Percentiles rank a stretch among this genome's conserved stretches.
Evolutionary conservation across 2,329 filamentous ascomycete genomes (phyloP).

Genomic region (Fusarium sp.): DNA sequence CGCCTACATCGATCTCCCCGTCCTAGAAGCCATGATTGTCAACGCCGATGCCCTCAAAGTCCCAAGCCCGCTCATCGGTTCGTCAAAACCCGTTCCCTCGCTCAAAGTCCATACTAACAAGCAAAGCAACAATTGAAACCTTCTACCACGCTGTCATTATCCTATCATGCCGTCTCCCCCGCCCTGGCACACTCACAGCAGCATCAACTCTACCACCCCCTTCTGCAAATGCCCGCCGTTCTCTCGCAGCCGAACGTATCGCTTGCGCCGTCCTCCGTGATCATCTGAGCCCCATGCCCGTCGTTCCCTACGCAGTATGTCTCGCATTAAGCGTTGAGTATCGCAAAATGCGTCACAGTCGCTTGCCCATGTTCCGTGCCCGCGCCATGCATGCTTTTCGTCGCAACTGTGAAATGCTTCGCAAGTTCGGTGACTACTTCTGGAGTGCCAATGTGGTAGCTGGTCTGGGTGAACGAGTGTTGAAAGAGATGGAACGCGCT

Average conservation of each 20-base stretch:
- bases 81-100: conserved; percentile 21
- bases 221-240: conserved; percentile 66
- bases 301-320: conserved; percentile 71
- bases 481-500: conserved; percentile 67
- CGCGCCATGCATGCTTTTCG: conserved; percentile 66
- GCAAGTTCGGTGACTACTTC: conserved; percentile 66
- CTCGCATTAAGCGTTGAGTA: conserved; percentile 71
- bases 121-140: conserved; percentile 67
- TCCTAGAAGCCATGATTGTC: conserved; percentile 68
- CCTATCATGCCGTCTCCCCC: conserved; percentile 67
- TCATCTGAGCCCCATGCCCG: conserved; percentile 64
- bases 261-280: conserved; percentile 65
- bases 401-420: conserved; percentile 64
- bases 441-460: conserved; percentile 67
- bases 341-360: conserved; percentile 71
- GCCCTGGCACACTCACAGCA: conserved; percentile 53
- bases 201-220: conserved; percentile 58
- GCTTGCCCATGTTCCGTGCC: conserved; percentile 67
- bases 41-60: conserved; percentile 63
- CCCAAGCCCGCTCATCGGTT: conserved; percentile 62
- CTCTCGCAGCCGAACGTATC: conserved; percentile 68
- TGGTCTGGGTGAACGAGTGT: conserved; percentile 64
- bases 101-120: conserved; percentile 29
- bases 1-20: conserved; percentile 64
- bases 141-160: conserved; percentile 74